Evolutionary conservation across 2,329 filamentous ascomycete genomes (phyloP), one percentile per base, ranked within the genome.

Genomic region (Penicillium hesseltinei): DNA sequence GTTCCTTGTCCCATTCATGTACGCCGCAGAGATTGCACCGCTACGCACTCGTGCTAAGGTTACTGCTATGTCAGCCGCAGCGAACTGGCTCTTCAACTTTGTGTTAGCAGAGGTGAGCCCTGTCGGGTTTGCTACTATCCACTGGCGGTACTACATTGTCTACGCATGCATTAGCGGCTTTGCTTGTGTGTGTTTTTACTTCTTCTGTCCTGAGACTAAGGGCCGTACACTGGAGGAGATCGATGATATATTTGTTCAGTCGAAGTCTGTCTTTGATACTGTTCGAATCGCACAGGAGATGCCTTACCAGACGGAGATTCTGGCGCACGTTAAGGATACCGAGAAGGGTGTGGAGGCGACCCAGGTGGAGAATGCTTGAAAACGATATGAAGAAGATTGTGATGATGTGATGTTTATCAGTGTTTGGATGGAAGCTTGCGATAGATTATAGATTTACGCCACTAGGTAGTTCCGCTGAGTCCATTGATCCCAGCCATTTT

Each of bases 1-100:
- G 69, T 75, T 84, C 1, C 81, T 83, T 2, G 79, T 82, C 45
- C 85, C 84, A 64, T 86, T 84, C 71, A 74, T 85, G 43, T 86
- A 86, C 70, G 82, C 82, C 56, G 80, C 83, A 1, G 83, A 86
- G 67, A 75, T 85, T 9, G 82, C 82, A 1, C 83, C 69, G 0
- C 35, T 70, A 23, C 62, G 66, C 45, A 63, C 67, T 9, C 65
- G 68, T 25, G 68, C 83, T 1, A 77, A 81, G 29, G 84, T 86
- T 76, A 80, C 81, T 1, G 79, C 80, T 21, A 81, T 85, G 50
- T 82, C 80, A 0, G 84, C 82, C 0, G 82, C 67, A 29, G 61
- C 68, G 8, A 74, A 75, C 35, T 77, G 75, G 75, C 62, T 70
- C 4, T 75, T 74, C 62, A 73, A 71, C 44, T 75, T 75, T 55